Evolutionary conservation across 805 yeast species (phyloP), one percentile per base, ranked within the genome.

Genomic region (Yamadazyma olivae): DNA sequence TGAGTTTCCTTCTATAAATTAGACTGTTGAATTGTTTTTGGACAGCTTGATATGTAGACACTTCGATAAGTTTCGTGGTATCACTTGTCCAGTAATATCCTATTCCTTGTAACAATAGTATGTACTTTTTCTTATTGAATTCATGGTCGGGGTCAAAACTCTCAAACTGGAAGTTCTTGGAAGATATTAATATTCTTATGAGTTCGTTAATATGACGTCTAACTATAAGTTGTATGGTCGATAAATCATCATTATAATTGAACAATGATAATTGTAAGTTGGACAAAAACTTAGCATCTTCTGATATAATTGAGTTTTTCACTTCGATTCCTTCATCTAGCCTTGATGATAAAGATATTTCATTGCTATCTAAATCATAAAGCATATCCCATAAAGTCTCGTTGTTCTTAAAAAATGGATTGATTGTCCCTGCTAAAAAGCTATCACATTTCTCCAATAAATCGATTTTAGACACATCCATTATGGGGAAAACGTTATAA

Each of bases 361-460:
- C 70, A 30, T 72, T 73, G 0, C 67, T 33, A 48, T 81, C 89
- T 42, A 83, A 48, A 52, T 83, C 81, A 38, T 78, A 74, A 41
- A 76, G 68, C 21, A 78, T 53, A 53, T 83, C 85, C 83, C 84
- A 82, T 15, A 74, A 50, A 30, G 65, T 66, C 21, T 62, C 65
- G 38, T 71, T 71, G 21, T 73, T 67, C 48, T 77, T 77, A 50
- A 83, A 75, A 27, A 80, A 71, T 12, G 82, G 74, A 50, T 83
- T 83, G 27, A 82, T 76, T 3, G 88, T 81, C 3, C 91, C 91
- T 2, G 83, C 71, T 32, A 83, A 58, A 46, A 64, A 76, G 19
- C 59, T 60, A 20, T 48, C 61, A 41, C 61, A 67, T 34, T 50
- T 58, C 41, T 65, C 64, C 33, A 79, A 53, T 1, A 71, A 44